phyloP scores from a whole-genome alignment of 176 grass and related monocot genomes.

The Urochloa ruziziensis region DNA sequence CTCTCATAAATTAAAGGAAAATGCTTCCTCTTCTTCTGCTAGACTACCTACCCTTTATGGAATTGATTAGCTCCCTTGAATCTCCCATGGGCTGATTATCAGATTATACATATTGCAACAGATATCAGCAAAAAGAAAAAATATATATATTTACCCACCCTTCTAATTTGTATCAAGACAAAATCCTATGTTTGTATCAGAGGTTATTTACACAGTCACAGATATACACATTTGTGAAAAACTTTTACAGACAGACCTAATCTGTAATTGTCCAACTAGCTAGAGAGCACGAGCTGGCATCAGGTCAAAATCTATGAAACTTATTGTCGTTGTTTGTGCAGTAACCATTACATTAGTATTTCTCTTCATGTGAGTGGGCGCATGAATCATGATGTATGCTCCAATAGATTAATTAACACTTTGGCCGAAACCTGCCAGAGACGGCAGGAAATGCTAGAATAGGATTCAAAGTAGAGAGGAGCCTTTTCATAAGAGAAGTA shows the following conservation, averaged over 20 bases:
- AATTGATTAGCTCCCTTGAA: background rate
- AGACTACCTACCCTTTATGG: background rate
- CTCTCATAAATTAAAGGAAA: background rate
- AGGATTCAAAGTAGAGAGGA: background rate
- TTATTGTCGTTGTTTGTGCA: background rate
- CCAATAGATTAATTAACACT: background rate
- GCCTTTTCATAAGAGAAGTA: background rate
- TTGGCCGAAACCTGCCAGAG: background rate
- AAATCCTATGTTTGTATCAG: background rate
- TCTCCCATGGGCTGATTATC: background rate
- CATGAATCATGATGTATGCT: background rate
- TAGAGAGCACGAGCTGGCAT: background rate
- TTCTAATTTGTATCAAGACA: too few relatives aligned
- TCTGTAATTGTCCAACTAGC: background rate
- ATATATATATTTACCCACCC: too few relatives aligned
- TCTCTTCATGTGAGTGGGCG: background rate
- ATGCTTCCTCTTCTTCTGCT: background rate
- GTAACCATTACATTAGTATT: background rate
- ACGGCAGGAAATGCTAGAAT: background rate
- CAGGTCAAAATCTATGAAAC: background rate
- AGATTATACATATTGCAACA: background rate
- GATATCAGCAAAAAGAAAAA: background rate
- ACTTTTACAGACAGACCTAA: background rate
- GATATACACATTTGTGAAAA: background rate
- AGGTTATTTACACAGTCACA: background rate